Percentiles rank a stretch among this genome's conserved stretches.
These are phyloP conservation scores for Gremmenia infestans DNA, from an alignment of 2,329 filamentous ascomycete species.

Conservation along the genomic window DNA sequence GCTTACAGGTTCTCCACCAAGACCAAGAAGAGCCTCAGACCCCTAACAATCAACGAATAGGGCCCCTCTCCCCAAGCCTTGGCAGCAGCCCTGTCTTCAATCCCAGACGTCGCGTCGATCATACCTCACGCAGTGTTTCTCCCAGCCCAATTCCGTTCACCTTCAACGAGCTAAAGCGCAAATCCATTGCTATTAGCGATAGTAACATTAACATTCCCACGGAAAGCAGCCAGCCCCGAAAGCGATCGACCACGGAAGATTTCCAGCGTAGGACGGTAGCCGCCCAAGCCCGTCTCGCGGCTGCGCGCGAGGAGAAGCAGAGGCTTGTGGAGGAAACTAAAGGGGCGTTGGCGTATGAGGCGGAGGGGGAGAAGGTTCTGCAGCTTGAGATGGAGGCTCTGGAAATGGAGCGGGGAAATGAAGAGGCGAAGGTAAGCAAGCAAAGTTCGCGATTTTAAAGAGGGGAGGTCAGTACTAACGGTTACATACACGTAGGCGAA, in stretches of 20 bases:
- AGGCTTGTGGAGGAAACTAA: background rate
- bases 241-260: background rate
- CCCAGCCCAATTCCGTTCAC: too few species aligned
- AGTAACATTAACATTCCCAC: background rate
- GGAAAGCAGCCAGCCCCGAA: background rate
- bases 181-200: too few species aligned
- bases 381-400: background rate
- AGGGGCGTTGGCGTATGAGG: background rate
- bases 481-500: background rate
- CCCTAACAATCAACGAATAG: too few species aligned
- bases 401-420: conserved; percentile 6
- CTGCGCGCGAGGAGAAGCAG: background rate
- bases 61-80: too few species aligned
- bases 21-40: too few species aligned
- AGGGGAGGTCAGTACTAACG: background rate
- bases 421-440: conserved; percentile 1
- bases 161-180: too few species aligned
- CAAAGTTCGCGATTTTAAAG: conserved; percentile 1
- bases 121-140: too few species aligned
- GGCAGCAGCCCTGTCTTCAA: too few species aligned
- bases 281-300: background rate
- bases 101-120: too few species aligned
- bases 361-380: background rate
- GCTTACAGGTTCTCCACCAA: too few species aligned
- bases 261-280: background rate